Evolutionary conservation across 129 eudicot genomes (phyloP).

Genomic region (Saussurea involucrata): DNA sequence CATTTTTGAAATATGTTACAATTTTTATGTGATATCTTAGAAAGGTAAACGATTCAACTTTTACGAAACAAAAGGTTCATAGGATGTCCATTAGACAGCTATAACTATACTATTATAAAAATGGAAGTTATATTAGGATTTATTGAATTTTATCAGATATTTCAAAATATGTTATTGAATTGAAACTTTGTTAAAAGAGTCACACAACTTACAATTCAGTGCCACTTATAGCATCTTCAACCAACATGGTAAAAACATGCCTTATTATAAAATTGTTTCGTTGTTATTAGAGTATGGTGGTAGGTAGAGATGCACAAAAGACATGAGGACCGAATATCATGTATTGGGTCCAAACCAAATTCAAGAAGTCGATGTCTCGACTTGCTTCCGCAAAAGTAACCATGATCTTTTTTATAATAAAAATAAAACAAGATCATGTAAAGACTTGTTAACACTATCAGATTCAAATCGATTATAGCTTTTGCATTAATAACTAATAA

Average conservation of each 20-base stretch:
- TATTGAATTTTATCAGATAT: not conserved
- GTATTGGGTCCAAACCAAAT: not conserved
- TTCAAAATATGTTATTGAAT: not conserved
- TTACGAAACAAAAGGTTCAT: not conserved
- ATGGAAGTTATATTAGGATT: not conserved
- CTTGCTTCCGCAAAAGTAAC: not conserved
- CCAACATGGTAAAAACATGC: not conserved
- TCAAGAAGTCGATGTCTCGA: not conserved
- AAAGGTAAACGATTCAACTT: not conserved
- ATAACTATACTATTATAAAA: too few species aligned
- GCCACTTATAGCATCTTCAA: not conserved
- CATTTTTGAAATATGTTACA: not conserved
- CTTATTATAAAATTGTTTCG: not conserved
- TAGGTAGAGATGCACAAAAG: not conserved
- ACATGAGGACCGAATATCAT: not conserved
- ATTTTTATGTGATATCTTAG: not conserved
- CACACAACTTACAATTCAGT: not conserved
- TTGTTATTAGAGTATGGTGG: not conserved
- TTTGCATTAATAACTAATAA: not conserved
- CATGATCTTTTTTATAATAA: too few species aligned
- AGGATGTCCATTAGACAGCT: not conserved
- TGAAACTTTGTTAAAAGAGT: not conserved
- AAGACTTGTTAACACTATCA: not conserved
- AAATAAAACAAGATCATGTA: not conserved
- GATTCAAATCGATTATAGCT: not conserved